Evolutionary conservation across 2,329 filamentous ascomycete genomes (phyloP), one percentile per base, ranked within the genome.

Genomic region (Mariannaea sp.): DNA sequence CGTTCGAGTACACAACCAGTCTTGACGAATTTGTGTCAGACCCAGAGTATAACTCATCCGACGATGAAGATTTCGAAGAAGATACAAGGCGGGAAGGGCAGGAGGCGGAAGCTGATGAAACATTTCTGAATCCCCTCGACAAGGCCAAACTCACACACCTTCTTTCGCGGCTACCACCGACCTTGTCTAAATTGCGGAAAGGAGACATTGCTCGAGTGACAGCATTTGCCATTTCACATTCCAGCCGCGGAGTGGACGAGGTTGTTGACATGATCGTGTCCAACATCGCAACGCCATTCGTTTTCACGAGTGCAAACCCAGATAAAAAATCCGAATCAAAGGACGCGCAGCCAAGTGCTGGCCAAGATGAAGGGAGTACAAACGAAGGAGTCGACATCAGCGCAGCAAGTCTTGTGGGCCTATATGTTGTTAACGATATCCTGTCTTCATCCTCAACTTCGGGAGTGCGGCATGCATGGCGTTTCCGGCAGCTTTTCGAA

Each of bases 191-290:
- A 60, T 78, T 97, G 20, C 83, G 90, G 22, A 90, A 90, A 66
- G 92, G 91, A 3, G 91, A 97, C 66, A 84, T 97, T 39, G 92
- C 91, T 1, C 83, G 92, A 5, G 80, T 97, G 2, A 93, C 92
- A 1, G 83, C 88, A 3, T 97, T 97, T 72, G 92, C 92, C 10
- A 91, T 97, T 50, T 87, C 87, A 2, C 91, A 97, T 69, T 89
- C 92, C 1, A 90, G 88, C 32, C 81, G 85, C 16, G 94, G 92
- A 13, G 89, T 90, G 10, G 89, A 95, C 59, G 94, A 97, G 74
- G 87, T 97, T 29, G 92, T 96, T n/a, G 84, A 93, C 43, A 84
- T 96, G 73, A 86, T 97, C 30, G 82, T 96, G 0, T 80, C 85
- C 1, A 97, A 99, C 65, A 80, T 97, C 27, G 80, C 88, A 54